Base-by-base conservation (phyloP, 495 filamentous ascomycete species). In the Podospora bellae-mahoneyi region DNA sequence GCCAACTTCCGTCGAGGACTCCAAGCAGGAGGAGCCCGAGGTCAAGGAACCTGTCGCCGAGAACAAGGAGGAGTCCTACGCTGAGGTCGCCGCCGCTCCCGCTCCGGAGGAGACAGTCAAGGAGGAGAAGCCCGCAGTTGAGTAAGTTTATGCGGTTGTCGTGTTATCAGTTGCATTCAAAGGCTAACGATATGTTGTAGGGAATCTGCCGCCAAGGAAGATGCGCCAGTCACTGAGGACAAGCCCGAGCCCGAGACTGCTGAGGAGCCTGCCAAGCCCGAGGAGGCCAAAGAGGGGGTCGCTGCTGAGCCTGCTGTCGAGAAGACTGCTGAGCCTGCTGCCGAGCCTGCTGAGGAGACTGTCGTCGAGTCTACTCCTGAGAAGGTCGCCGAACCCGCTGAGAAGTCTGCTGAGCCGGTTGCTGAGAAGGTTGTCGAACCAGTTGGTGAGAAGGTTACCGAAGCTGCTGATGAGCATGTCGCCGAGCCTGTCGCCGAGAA, bases 271-370 rank as follows among this genome's bases (percentile, higher is more conserved):
- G 15, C 69, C 18, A 61, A 54, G n/a, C 66, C 68, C 4, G 70
- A 71, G 64, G 30, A 67, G 55, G 64, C 67, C 4, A 65, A 65
- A 39, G 61, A 65, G 34, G 69, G 64, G 19, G 57, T 70, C 20
- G 56, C 66, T 9, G 68, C 66, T 32, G 71, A 74, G 66, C 60
- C 26, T 34, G 34, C 26, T n/a, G 2, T 61, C 48, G 67, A 69
- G 23, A 34, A 39, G 5, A 55, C 59, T 30, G 1, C 59, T 16
- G 59, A 61, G 23, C 23, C 23, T 27, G 56, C 56, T 23, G 20
- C 56, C 7, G 59, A 57, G 20, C 30, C 65, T 63, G 7, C 27
- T 15, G 27, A 15, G 20, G 60, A 62, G 27, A 5, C 30, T 32
- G 30, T 30, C 18, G 19, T 20, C 10, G 60, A 28, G 23, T 6